Conservation (phyloP, 2,329 filamentous ascomycete species). For the Pseudogymnoascus verrucosus region DNA sequence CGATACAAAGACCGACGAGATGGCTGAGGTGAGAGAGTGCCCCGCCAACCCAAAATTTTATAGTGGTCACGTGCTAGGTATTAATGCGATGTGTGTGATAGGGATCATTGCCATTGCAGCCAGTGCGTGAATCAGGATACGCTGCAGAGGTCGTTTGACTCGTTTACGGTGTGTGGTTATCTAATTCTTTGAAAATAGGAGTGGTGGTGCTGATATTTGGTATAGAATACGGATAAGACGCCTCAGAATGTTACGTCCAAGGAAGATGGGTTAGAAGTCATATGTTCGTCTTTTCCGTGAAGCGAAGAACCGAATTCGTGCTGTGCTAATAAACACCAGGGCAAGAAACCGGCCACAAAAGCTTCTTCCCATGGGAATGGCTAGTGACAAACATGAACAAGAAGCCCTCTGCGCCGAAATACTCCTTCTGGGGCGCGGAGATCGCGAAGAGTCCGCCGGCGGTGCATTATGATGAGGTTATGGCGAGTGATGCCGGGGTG, state of each 20-base stretch:
- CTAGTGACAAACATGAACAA: conserved; percentile 40
- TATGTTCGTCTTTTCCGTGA: conserved; percentile 41
- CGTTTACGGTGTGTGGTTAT: conserved; percentile 49
- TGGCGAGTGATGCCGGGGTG: conserved; percentile 47
- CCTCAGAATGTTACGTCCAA: conserved; percentile 25
- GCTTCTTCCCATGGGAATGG: conserved; percentile 59
- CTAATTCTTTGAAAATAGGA: conserved; percentile 1
- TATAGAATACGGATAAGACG: conserved; percentile 36
- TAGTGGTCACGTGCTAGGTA: background rate
- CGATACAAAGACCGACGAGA: background rate
- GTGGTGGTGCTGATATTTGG: conserved; percentile 10
- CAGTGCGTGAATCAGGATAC: conserved; percentile 63
- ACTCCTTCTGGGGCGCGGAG: conserved; percentile 31
- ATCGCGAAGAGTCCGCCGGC: conserved; percentile 44
- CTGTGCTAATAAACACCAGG: conserved; percentile 40
- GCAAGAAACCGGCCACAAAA: conserved; percentile 59
- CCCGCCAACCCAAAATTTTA: background rate
- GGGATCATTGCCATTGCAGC: conserved; percentile 65
- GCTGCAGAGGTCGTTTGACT: conserved; percentile 60
- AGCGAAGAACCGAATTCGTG: too few species aligned
- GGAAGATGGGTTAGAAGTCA: conserved; percentile 36
- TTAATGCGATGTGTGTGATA: conserved; percentile 2
- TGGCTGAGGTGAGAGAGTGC: background rate
- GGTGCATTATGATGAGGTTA: conserved; percentile 53
- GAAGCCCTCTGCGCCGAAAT: background rate